phyloP scores from a whole-genome alignment of 2,329 filamentous ascomycete species.

The Stromatinia cepivora region DNA sequence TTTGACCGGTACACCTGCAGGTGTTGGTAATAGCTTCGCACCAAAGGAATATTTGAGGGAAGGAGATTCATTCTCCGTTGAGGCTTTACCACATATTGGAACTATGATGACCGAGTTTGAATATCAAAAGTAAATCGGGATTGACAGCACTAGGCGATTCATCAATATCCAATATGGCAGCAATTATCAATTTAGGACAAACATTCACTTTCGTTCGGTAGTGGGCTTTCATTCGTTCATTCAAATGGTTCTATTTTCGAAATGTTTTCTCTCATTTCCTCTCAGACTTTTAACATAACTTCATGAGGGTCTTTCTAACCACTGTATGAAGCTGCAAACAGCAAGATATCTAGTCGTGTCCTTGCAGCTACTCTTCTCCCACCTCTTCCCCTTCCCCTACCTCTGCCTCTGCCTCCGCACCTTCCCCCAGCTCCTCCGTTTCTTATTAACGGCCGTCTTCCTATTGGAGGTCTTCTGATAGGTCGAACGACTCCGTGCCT shows the following conservation, averaged over 20 bases:
- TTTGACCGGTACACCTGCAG: constrained; percentile 50
- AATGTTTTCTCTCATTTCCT: neutral
- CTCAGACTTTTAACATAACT: neutral
- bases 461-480: constrained; percentile 6
- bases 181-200: neutral
- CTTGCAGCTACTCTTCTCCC: constrained; percentile 8
- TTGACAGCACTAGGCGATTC: neutral
- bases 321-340: constrained; percentile 14
- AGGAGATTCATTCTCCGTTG: constrained; percentile 51
- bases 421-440: neutral
- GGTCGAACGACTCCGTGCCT: neutral
- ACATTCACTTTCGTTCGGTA: neutral
- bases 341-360: neutral
- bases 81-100: constrained; percentile 51
- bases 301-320: neutral
- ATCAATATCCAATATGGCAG: neutral
- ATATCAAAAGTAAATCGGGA: constrained; percentile 38
- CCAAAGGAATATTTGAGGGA: constrained; percentile 47
- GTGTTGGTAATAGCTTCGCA: constrained; percentile 37
- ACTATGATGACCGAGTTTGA: constrained; percentile 49
- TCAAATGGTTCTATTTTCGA: neutral
- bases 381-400: neutral
- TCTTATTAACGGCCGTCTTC: neutral
- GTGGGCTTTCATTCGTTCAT: neutral
- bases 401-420: neutral